These are phyloP conservation scores for Hortiboletus flavorubellus DNA, from an alignment of 768 basidiomycete species.

Conservation along the genomic window DNA sequence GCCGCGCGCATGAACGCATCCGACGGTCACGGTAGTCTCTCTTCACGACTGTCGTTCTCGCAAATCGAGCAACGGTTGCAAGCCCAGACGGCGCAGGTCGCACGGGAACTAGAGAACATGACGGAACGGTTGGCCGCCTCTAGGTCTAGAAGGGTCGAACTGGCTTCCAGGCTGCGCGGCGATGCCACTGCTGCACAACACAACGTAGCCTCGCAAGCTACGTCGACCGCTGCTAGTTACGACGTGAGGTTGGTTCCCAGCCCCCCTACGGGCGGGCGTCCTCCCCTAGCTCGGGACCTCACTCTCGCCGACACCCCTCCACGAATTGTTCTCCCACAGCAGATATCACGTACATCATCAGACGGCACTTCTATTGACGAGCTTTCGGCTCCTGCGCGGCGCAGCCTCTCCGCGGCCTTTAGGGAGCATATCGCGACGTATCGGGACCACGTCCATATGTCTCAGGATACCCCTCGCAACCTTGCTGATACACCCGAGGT, in stretches of 20 bases:
- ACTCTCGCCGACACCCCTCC: slow-evolving; percentile 18
- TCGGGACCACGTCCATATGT: slow-evolving; percentile 12
- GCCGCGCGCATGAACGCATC: slow-evolving; percentile 28
- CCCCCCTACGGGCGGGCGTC: slow-evolving; percentile 10
- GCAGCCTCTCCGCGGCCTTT: slow-evolving; percentile 20
- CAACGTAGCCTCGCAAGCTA: not conserved
- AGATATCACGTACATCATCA: slow-evolving; percentile 26
- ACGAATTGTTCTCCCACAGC: slow-evolving; percentile 17
- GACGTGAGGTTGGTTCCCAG: slow-evolving; percentile 4
- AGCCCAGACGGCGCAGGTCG: slow-evolving; percentile 29
- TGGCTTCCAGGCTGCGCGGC: slow-evolving; percentile 15
- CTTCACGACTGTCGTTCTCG: slow-evolving; percentile 20
- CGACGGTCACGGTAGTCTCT: slow-evolving; percentile 17
- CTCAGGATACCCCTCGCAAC: slow-evolving; percentile 19
- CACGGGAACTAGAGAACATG: slow-evolving; percentile 34
- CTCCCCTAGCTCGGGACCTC: slow-evolving; percentile 13
- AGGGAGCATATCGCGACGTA: slow-evolving; percentile 19
- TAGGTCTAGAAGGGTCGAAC: slow-evolving; percentile 23
- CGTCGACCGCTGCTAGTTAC: not conserved
- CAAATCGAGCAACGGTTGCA: slow-evolving; percentile 30
- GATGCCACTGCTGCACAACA: slow-evolving; percentile 1
- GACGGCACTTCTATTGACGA: slow-evolving; percentile 22
- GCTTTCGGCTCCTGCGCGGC: slow-evolving; percentile 9
- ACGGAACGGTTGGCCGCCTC: slow-evolving; percentile 23
- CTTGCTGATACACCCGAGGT: slow-evolving; percentile 24